These are phyloP conservation scores for Lithocarpus polystachyus DNA, from an alignment of 306 rosid genomes.

Conservation along the genomic window DNA sequence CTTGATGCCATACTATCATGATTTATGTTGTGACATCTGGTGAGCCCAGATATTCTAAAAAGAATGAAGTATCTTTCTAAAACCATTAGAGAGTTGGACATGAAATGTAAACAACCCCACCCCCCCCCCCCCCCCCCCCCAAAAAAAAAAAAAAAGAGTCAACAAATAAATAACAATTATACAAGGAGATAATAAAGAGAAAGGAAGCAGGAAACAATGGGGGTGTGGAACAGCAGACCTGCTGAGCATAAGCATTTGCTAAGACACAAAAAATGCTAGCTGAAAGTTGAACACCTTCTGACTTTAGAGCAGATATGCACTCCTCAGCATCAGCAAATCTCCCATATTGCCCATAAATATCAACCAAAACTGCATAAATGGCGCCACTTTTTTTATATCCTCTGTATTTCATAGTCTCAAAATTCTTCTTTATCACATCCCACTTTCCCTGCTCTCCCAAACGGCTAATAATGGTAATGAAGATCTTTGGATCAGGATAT, in stretches of 20 bases:
- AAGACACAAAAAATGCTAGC: conserved; percentile 56
- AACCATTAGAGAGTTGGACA: not conserved
- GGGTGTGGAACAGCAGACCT: conserved; percentile 34
- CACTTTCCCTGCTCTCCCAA: conserved; percentile 83
- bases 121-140: not conserved
- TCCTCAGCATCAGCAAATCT: conserved; percentile 56
- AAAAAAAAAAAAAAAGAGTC: not conserved
- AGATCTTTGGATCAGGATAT: conserved; percentile 81
- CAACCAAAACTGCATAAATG: conserved; percentile 63
- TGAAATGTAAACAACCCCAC: not conserved
- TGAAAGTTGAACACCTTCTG: conserved; percentile 54
- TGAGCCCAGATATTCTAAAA: not conserved
- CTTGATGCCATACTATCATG: not conserved
- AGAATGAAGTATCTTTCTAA: not conserved
- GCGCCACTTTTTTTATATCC: conserved; percentile 47
- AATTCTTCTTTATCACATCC: conserved; percentile 50
- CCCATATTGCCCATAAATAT: conserved; percentile 79
- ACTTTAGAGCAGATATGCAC: conserved; percentile 57
- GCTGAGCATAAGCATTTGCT: conserved; percentile 83
- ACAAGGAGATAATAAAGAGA: not conserved
- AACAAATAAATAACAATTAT: not conserved
- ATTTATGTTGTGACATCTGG: not conserved
- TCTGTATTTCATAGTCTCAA: conserved; percentile 54
- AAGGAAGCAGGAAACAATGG: not conserved
- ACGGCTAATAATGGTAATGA: conserved; percentile 55